Percentiles rank a stretch among this genome's conserved stretches.
These are phyloP conservation scores for Cladosporium sp. DNA, from an alignment of 2,329 filamentous ascomycete genomes.

Conservation along the genomic window DNA sequence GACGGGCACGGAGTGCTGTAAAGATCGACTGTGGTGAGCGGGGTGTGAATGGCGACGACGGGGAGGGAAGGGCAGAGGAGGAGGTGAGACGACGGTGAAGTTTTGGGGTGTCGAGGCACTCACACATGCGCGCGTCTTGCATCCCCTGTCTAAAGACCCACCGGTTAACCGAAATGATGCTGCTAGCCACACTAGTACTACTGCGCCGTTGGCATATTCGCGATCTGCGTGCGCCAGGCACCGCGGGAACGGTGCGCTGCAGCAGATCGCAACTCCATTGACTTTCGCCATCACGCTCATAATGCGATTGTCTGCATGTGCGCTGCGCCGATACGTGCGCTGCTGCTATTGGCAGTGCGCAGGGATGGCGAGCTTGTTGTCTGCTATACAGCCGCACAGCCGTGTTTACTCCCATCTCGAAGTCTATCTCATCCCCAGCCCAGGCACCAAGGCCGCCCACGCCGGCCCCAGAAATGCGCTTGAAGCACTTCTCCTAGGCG, in stretches of 20 bases:
- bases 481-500: neutral
- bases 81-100: constrained; percentile 1
- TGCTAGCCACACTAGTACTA: neutral
- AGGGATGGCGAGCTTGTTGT: neutral
- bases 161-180: constrained; percentile 6
- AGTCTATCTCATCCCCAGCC: neutral
- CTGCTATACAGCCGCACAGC: too few species aligned
- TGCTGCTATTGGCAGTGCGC: neutral
- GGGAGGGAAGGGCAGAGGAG: neutral
- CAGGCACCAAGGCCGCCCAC: too few species aligned
- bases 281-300: neutral
- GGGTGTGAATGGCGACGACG: neutral
- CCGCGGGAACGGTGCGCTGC: constrained; percentile 2
- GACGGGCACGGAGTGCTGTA: constrained; percentile 8
- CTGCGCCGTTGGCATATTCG: constrained; percentile 4
- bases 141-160: constrained; percentile 1
- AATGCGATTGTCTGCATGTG: neutral
- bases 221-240: constrained; percentile 9
- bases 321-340: neutral
- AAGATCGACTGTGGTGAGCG: constrained; percentile 11
- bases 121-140: neutral
- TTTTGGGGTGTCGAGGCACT: constrained; percentile 1
- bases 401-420: neutral
- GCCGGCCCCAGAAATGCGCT: too few species aligned
- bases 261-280: neutral